Percentiles rank a stretch among this genome's conserved stretches.
Conservation (phyloP, 768 basidiomycete genomes). For the Termitomyces sp. region DNA sequence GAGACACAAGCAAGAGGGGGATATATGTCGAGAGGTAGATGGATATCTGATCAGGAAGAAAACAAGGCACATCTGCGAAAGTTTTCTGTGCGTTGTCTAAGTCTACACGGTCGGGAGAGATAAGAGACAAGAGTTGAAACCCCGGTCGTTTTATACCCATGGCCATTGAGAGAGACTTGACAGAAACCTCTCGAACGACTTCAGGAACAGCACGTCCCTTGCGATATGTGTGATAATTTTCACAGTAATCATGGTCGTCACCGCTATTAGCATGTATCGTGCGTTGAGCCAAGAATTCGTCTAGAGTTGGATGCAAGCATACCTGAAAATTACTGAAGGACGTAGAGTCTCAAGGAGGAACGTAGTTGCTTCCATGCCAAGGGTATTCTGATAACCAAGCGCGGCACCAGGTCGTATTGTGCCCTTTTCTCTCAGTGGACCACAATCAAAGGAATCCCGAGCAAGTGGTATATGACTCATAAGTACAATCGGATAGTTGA, state of each 20-base stretch:
- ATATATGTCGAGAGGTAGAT: constrained; percentile 74
- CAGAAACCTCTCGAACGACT: constrained; percentile 65
- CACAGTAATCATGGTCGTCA: constrained; percentile 96
- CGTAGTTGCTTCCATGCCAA: constrained; percentile 59
- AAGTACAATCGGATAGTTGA: constrained; percentile 53
- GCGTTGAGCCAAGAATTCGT: background rate
- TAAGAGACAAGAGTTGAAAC: constrained; percentile 84
- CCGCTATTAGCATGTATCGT: constrained; percentile 44
- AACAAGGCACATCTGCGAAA: constrained; percentile 59
- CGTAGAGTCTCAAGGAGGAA: constrained; percentile 61
- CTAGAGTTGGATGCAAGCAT: constrained; percentile 9
- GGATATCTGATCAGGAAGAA: constrained; percentile 78
- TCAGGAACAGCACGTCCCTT: constrained; percentile 19
- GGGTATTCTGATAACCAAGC: constrained; percentile 78
- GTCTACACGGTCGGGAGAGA: constrained; percentile 20
- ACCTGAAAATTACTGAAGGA: constrained; percentile 78
- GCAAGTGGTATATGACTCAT: constrained; percentile 89
- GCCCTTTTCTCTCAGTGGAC: constrained; percentile 71
- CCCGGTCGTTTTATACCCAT: constrained; percentile 84
- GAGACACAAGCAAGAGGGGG: constrained; percentile 58
- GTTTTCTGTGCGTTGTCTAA: constrained; percentile 15
- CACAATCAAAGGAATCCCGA: constrained; percentile 68
- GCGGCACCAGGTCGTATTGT: constrained; percentile 71
- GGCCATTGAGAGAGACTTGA: constrained; percentile 88
- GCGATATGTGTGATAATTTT: constrained; percentile 39